phyloP scores from a whole-genome alignment of 305 asterid genomes.

The Fraxinus baroniana region DNA sequence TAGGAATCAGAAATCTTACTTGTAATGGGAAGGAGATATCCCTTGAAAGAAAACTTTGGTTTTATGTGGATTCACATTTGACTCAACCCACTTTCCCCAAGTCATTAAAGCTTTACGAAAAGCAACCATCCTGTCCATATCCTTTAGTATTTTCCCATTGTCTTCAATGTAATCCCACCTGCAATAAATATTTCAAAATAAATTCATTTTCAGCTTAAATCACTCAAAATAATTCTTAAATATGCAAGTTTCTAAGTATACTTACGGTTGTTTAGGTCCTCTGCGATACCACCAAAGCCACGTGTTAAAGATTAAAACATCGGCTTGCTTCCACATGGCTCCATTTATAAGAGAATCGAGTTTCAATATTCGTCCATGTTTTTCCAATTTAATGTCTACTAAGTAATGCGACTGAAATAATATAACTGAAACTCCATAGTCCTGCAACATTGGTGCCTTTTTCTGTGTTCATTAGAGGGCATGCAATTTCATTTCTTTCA shows the following conservation, averaged over 20 bases:
- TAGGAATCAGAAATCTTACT: not conserved
- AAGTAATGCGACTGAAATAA: constrained; percentile 46
- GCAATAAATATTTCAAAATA: not conserved
- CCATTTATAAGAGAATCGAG: constrained; percentile 55
- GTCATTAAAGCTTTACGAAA: not conserved
- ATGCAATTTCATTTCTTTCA: too few relatives aligned
- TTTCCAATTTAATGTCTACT: constrained; percentile 50
- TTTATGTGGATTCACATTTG: not conserved
- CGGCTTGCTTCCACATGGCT: constrained; percentile 50
- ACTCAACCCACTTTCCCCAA: not conserved
- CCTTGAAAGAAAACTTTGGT: constrained; percentile 2
- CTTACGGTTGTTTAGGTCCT: constrained; percentile 47
- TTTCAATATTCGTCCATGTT: constrained; percentile 52
- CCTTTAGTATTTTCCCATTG: not conserved
- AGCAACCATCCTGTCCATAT: not conserved
- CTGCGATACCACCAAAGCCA: constrained; percentile 80
- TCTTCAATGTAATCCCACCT: constrained; percentile 1
- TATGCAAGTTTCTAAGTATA: constrained; percentile 24
- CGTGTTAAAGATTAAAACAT: constrained; percentile 61
- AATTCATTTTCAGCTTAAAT: not conserved
- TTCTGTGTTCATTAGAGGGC: too few relatives aligned
- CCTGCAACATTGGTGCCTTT: constrained; percentile 32
- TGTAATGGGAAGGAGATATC: not conserved
- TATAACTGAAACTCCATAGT: constrained; percentile 38
- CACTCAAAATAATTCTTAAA: not conserved